Evolutionary conservation across 2,329 filamentous ascomycete species (phyloP).

Genomic region (Cephalotrichum gorgonifer): DNA sequence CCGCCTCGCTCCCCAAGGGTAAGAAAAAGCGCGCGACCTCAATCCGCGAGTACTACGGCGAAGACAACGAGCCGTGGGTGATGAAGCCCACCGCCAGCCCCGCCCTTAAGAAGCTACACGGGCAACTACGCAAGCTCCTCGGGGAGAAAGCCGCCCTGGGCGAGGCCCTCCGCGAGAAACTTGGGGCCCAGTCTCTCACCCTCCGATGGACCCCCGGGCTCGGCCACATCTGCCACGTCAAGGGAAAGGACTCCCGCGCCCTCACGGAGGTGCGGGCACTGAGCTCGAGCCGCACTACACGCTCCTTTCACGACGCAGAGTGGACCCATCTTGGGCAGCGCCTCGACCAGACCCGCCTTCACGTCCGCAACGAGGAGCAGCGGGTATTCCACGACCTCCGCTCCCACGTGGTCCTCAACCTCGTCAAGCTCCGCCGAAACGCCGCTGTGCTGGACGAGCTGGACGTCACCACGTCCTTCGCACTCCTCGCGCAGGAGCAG

Average conservation of each 20-base stretch:
- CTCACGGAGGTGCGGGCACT: constrained; percentile 37
- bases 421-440: constrained; percentile 81
- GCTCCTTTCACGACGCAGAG: constrained; percentile 70
- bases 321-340: constrained; percentile 75
- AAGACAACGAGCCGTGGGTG: constrained; percentile 51
- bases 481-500: constrained; percentile 65
- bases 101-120: constrained; percentile 56
- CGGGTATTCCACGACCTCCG: constrained; percentile 67
- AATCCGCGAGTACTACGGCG: constrained; percentile 46
- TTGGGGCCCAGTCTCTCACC: constrained; percentile 56
- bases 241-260: constrained; percentile 58
- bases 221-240: constrained; percentile 85
- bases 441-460: constrained; percentile 88
- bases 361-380: constrained; percentile 77
- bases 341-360: constrained; percentile 67
- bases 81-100: constrained; percentile 61
- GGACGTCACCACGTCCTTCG: constrained; percentile 81
- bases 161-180: constrained; percentile 47
- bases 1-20: constrained; percentile 43
- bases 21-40: constrained; percentile 34
- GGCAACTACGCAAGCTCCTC: constrained; percentile 48
- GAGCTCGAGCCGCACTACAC: constrained; percentile 72
- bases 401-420: constrained; percentile 64
- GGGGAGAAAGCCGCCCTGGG: constrained; percentile 51
- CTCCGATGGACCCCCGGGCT: constrained; percentile 80